Evolutionary conservation across 371 early-diverging fungal genomes (phyloP), one percentile per base, ranked within the genome.

Genomic region (Blakeslea trispora): DNA sequence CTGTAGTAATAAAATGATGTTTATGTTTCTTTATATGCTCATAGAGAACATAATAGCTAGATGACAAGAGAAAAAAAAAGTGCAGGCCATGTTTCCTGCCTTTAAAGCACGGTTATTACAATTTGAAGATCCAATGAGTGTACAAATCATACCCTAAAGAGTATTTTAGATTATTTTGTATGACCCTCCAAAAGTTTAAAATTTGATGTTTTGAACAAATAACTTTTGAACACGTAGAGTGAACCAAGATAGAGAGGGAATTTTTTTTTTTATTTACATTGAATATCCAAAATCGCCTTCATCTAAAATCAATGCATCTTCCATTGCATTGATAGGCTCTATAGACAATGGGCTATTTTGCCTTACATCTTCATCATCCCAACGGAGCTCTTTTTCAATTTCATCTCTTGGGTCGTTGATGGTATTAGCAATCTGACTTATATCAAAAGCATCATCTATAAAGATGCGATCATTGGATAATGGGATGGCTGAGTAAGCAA

Each of bases 241-340:
- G 9, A 9, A 13, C 14, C 11, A 37, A 11, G 37, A 14, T 37
- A 14, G 45, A 23, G 45, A n/a, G n/a, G n/a, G n/a, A n/a, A n/a
- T n/a, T n/a, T n/a, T n/a, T n/a, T n/a, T 45, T 22, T 13, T 19
- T 45, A 22, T 45, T 18, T 21, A 45, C 11, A 45, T 9, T 28
- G 28, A 5, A 7, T 28, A 28, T 45, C 45, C 24, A 46, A 54
- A 21, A 37, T 54, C 60, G 7, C 55, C 60, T 49, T 60, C 60
- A 49, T 53, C 55, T 17, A 49, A 41, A 37, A 60, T 54, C 15
- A 60, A 53, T 1, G 24, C 55, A 19, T 60, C 60, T 14, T 53
- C 54, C 5, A 45, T 53, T 3, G 24, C n/a, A 14, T 22, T 21
- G 2, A 45, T 45, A 9, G 5, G 21, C 34, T 28, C 28, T 5